Percentiles rank a stretch among this genome's conserved stretches.
Evolutionary conservation across 805 yeast genomes (phyloP).

Genomic region (Nakazawaea siamensis): DNA sequence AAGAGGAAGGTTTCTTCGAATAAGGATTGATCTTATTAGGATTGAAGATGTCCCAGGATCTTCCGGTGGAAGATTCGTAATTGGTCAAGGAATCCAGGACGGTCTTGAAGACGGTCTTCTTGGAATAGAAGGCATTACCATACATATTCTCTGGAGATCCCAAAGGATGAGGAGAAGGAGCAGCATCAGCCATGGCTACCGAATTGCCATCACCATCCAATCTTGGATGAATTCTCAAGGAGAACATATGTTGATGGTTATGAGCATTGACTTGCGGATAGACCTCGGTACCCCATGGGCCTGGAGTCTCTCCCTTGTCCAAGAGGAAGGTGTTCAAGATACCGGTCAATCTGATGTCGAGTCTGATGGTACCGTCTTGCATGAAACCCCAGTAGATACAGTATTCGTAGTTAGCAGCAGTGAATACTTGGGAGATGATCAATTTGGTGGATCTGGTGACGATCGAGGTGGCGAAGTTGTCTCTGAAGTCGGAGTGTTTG

Average conservation of each 20-base stretch:
- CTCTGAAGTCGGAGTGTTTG: slow-evolving; percentile 83
- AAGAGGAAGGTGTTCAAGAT: slow-evolving; percentile 67
- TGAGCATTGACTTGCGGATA: slow-evolving; percentile 79
- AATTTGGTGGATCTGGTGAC: slow-evolving; percentile 70
- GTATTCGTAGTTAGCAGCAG: slow-evolving; percentile 84
- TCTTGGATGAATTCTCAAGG: slow-evolving; percentile 73
- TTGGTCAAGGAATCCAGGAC: slow-evolving; percentile 59
- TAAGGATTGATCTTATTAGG: slow-evolving; percentile 58
- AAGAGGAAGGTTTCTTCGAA: slow-evolving; percentile 70
- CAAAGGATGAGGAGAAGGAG: slow-evolving; percentile 45
- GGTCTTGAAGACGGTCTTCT: slow-evolving; percentile 60
- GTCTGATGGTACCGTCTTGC: slow-evolving; percentile 78
- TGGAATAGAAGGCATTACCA: slow-evolving; percentile 68
- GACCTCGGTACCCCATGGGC: slow-evolving; percentile 76
- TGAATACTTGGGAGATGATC: slow-evolving; percentile 72
- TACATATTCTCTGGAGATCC: slow-evolving; percentile 68
- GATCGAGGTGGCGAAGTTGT: slow-evolving; percentile 64
- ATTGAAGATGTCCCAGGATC: slow-evolving; percentile 75
- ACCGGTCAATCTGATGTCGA: slow-evolving; percentile 76
- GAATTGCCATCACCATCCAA: slow-evolving; percentile 76
- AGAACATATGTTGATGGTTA: slow-evolving; percentile 79
- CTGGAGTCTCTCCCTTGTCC: slow-evolving; percentile 55
- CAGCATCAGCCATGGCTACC: slow-evolving; percentile 59
- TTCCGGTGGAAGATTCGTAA: slow-evolving; percentile 51
- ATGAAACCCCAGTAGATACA: slow-evolving; percentile 77